These are phyloP conservation scores for Hansenula lynferdii DNA, from an alignment of 1,139 yeast species.

Conservation along the genomic window DNA sequence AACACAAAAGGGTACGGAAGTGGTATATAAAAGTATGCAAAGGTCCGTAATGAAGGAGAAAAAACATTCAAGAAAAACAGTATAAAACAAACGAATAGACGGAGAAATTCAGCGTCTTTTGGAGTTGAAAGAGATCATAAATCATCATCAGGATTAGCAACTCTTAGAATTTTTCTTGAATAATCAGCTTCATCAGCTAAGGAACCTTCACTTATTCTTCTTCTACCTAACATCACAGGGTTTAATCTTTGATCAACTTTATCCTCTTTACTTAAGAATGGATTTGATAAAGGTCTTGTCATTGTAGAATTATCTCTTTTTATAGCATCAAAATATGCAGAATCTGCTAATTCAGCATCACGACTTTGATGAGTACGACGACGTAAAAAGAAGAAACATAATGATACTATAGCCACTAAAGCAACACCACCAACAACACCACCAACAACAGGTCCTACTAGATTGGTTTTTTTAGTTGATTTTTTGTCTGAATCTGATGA, in stretches of 20 bases:
- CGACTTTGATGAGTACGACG: constrained; percentile 15
- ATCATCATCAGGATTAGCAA: constrained; percentile 42
- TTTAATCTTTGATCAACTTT: constrained; percentile 57
- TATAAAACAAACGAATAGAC: neutral
- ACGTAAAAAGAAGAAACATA: constrained; percentile 13
- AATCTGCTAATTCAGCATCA: constrained; percentile 22
- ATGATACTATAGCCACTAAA: constrained; percentile 12
- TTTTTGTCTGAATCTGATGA: constrained; percentile 1
- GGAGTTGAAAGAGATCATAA: neutral
- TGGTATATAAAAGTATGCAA: neutral
- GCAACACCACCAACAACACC: constrained; percentile 25
- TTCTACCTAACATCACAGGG: constrained; percentile 39
- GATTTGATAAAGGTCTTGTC: constrained; percentile 22
- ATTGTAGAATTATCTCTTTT: constrained; percentile 16
- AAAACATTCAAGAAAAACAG: neutral
- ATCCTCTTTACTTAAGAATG: constrained; percentile 24
- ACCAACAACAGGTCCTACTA: constrained; percentile 26
- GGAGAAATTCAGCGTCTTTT: no score
- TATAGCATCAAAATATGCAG: constrained; percentile 21
- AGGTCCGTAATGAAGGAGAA: no score
- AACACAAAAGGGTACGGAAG: neutral
- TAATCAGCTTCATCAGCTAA: constrained; percentile 67
- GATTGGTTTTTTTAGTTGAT: constrained; percentile 5
- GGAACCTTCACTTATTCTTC: constrained; percentile 48
- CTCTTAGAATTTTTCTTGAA: constrained; percentile 56